Evolutionary conservation across 257 asterid genomes (phyloP).

Genomic region (Penstemon eatonii): DNA sequence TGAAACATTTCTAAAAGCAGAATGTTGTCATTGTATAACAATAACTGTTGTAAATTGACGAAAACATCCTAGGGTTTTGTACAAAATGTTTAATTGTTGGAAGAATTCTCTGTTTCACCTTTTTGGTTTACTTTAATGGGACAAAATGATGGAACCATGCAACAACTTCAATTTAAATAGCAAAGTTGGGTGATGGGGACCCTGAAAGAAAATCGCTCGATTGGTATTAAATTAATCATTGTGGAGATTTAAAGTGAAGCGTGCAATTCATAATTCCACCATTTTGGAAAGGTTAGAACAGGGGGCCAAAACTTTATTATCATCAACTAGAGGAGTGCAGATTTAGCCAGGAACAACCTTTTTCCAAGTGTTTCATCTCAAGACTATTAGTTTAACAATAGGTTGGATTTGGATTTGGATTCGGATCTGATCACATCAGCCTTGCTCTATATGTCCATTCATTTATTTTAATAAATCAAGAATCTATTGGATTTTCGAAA

Average conservation of each 20-base stretch:
- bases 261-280: conserved; percentile 28
- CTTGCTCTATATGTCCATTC: no score
- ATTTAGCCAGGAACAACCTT: background rate
- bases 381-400: no score
- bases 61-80: conserved; percentile 26
- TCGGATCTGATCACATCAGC: no score
- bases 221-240: conserved; percentile 33
- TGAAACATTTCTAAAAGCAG: conserved; percentile 21
- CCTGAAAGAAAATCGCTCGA: conserved; percentile 31
- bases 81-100: conserved; percentile 22
- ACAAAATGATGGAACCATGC: conserved; percentile 50
- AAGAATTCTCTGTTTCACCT: conserved; percentile 22
- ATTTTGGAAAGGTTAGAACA: background rate
- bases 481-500: no score
- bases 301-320: conserved; percentile 1
- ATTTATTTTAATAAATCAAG: no score
- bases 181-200: conserved; percentile 38
- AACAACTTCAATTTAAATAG: conserved; percentile 34
- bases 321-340: background rate
- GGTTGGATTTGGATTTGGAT: no score
- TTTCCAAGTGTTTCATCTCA: background rate
- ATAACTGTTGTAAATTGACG: conserved; percentile 22
- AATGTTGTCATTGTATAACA: conserved; percentile 12
- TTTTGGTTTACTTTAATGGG: conserved; percentile 29
- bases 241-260: conserved; percentile 34